Evolutionary conservation across 2,329 filamentous ascomycete species (phyloP), one percentile per base, ranked within the genome.

Genomic region (Epichloe gansuensis): DNA sequence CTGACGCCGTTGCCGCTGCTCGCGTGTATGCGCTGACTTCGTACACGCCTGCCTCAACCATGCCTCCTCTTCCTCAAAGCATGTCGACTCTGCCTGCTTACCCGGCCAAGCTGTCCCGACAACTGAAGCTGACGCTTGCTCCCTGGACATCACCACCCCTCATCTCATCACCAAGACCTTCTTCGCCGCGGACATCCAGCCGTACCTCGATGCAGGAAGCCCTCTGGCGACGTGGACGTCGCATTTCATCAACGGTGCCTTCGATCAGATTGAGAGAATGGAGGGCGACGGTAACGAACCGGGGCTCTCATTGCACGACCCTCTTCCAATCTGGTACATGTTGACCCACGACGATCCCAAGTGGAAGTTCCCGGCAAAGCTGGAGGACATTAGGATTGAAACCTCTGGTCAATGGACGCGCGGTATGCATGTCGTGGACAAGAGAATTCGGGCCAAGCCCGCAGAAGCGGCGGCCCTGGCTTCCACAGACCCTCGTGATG

Each of bases 361-460:
- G 34, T 86, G 83, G 83, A 76, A 75, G 65, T 64, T 72, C 15
- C 74, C 78, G 1, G 67, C 72, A 13, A 73, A 76, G 53, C 81
- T 75, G 0, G 86, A 95, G 67, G 93, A 98, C 65, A 85, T 98
- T 52, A 79, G 93, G 21, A 75, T 98, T 42, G 93, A 98, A 71
- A 94, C 90, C 0, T 73, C 80, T 2, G 93, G 91, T 2, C 93
- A 97, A 72, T 98, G 93, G 93, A 95, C 91, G 46, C 77, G 88
- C 53, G 91, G 93, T 1, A 91, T 93, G 83, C 91, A 90, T 63
- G 77, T 97, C 35, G 74, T 90, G 42, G 93, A 98, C 72, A 76
- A 82, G 38, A 78, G 93, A 45, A 69, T 71, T 39, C 71, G 81
- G 51, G 73, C 71, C 56, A 80, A 81, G 63, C 74, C 73, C 5